phyloP scores from a whole-genome alignment of 306 rosid genomes.

The Albizia julibrissin region DNA sequence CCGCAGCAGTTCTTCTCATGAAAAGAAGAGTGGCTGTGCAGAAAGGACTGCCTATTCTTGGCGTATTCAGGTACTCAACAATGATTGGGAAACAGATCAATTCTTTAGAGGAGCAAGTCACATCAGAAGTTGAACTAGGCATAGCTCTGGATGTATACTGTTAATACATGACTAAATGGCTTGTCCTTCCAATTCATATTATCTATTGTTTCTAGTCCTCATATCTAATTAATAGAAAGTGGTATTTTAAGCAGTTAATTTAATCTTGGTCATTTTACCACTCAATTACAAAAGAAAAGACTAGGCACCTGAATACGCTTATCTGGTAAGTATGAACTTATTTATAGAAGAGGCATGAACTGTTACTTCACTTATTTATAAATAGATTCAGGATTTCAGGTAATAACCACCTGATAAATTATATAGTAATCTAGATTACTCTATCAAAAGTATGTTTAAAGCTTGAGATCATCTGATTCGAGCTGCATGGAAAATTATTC shows the following conservation, averaged over 20 bases:
- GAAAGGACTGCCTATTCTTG: constrained; percentile 85
- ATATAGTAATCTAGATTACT: not conserved
- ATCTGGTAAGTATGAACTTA: not conserved
- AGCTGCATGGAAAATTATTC: not conserved
- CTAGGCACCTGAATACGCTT: not conserved
- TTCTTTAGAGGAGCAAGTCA: not conserved
- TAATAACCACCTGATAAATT: not conserved
- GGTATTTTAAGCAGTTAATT: constrained; percentile 13
- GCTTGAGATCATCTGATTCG: not conserved
- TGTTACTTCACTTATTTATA: not conserved
- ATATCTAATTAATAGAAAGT: constrained; percentile 5
- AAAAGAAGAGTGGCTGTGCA: constrained; percentile 78
- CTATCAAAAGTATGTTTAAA: not conserved
- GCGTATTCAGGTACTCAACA: constrained; percentile 67
- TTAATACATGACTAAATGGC: not conserved
- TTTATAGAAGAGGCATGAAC: constrained; percentile 4
- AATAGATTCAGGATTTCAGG: not conserved
- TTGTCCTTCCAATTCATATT: not conserved
- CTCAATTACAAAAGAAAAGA: not conserved
- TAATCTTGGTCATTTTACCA: not conserved
- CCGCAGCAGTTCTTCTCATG: constrained; percentile 95
- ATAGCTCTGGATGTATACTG: constrained; percentile 3
- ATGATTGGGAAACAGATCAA: not conserved
- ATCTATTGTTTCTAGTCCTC: not conserved
- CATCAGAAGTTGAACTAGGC: constrained; percentile 15